Base-by-base conservation (phyloP, 257 asterid genomes). In the Penstemon eatonii region DNA sequence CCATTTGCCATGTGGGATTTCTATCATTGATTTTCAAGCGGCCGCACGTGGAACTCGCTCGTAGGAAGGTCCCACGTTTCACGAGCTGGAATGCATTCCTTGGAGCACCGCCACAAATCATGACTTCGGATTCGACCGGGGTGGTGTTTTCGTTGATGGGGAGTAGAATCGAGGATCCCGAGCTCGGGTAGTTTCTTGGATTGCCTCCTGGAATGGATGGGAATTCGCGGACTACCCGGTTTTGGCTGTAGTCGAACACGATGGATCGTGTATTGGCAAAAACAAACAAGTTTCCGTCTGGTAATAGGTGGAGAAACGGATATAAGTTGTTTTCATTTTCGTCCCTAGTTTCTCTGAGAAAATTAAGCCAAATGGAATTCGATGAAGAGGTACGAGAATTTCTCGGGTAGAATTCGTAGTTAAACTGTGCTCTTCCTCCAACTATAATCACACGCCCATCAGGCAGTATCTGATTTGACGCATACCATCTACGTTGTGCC, bases 71-170 rank as follows among this genome's bases (percentile, higher is more conserved):
- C 52, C 84, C 82, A 38, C 13, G 51, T 5, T 4, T 36, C 4
- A 78, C 79, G 2, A 46, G 62, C 45, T 7, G 57, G 64, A 69
- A 79, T 5, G 95, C 80, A 8, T 47, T 54, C 50, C 58, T 62
- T 9, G 78, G 65, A 0, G 95, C 81, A 5, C 96, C 97, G 1
- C 97, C 96, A 45, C 97, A 90, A 1, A 90, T 69, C 83, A 90
- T 73, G 67, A 90, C 74, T 71, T 90, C 87, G 0, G 78, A 78
- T 33, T 73, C 59, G 0, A 50, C 41, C 0, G 70, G 66, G 1
- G 13, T n/a, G 15, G 4, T 1, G 46, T 82, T 85, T 49, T 84
- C 89, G 8, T 84, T 76, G 5, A 90, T 43, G 0, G 96, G 93
- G 60, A 90, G 89, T 54, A 87, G 50, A 0, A 87, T 84, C 2